These are phyloP conservation scores for Dioscorea zingiberensis DNA, from an alignment of 106 monocot genomes.

Conservation along the genomic window DNA sequence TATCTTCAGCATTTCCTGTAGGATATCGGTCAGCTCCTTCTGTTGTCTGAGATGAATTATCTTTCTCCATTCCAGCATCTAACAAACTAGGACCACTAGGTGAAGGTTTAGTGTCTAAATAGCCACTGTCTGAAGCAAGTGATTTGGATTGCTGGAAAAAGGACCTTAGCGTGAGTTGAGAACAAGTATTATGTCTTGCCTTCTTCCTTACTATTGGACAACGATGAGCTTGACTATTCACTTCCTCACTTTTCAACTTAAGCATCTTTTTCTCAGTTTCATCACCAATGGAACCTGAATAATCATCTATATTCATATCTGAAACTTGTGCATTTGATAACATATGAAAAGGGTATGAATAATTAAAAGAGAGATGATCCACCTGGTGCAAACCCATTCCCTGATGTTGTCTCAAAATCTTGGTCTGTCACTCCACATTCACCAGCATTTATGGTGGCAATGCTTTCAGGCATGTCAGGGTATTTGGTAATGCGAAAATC, in stretches of 20 bases:
- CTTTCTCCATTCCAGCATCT: conserved; percentile 8
- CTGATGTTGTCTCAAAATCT: conserved; percentile 12
- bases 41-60: conserved; percentile 15
- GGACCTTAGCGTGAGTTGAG: conserved; percentile 67
- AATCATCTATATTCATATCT: not conserved
- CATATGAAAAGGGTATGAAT: not conserved
- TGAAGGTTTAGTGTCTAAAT: conserved; percentile 2
- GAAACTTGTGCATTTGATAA: not conserved
- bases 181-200: conserved; percentile 22
- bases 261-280: conserved; percentile 10
- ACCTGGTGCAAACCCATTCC: conserved; percentile 8
- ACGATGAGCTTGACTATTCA: not conserved
- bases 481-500: conserved; percentile 4
- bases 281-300: not conserved
- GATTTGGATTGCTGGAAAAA: conserved; percentile 56
- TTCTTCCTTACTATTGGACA: conserved; percentile 32
- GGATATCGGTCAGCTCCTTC: not conserved
- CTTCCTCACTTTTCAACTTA: conserved; percentile 6
- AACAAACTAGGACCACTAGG: not conserved
- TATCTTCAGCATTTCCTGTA: conserved; percentile 10
- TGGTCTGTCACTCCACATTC: conserved; percentile 12
- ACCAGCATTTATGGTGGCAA: conserved; percentile 8
- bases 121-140: conserved; percentile 3
- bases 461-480: conserved; percentile 10
- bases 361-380: not conserved